Conservation (phyloP, 352 stramenopile species). For the Pythium brassicae region DNA sequence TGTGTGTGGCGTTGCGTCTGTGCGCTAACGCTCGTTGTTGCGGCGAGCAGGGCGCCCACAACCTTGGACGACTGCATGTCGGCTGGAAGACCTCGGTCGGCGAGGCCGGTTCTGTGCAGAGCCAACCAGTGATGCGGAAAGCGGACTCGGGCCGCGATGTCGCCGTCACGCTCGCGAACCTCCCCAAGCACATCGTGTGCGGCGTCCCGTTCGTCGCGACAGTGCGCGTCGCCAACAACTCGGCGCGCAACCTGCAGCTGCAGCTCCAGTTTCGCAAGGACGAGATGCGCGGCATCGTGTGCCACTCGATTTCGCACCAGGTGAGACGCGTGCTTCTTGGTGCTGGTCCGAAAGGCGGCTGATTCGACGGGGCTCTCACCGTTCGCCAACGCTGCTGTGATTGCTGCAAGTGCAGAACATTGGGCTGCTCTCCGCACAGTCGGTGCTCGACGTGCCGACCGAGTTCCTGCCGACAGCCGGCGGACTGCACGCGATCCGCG, state of each 20-base stretch:
- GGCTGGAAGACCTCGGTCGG: constrained; percentile 80
- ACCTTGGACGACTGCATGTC: constrained; percentile 71
- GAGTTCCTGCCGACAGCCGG: constrained; percentile 65
- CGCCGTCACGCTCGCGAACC: constrained; percentile 29
- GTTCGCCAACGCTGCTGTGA: no score
- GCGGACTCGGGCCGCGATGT: constrained; percentile 35
- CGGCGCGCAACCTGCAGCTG: constrained; percentile 43
- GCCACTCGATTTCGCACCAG: constrained; percentile 67
- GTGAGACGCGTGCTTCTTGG: constrained; percentile 29
- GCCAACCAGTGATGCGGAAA: constrained; percentile 73
- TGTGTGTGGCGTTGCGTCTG: background rate
- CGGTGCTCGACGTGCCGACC: constrained; percentile 35
- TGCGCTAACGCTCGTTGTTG: no score
- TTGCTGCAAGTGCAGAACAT: constrained; percentile 72
- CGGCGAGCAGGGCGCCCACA: constrained; percentile 63
- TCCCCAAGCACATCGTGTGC: constrained; percentile 46
- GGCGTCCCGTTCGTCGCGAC: constrained; percentile 47
- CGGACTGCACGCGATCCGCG: constrained; percentile 59
- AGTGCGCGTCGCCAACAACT: constrained; percentile 68
- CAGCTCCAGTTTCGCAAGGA: constrained; percentile 80
- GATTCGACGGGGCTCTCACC: no score
- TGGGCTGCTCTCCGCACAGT: constrained; percentile 43
- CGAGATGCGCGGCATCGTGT: constrained; percentile 67
- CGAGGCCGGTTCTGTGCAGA: constrained; percentile 77
- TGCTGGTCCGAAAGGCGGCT: no score